These are phyloP conservation scores for Fusarium xylarioides DNA, from an alignment of 2,329 filamentous ascomycete species.

Conservation along the genomic window DNA sequence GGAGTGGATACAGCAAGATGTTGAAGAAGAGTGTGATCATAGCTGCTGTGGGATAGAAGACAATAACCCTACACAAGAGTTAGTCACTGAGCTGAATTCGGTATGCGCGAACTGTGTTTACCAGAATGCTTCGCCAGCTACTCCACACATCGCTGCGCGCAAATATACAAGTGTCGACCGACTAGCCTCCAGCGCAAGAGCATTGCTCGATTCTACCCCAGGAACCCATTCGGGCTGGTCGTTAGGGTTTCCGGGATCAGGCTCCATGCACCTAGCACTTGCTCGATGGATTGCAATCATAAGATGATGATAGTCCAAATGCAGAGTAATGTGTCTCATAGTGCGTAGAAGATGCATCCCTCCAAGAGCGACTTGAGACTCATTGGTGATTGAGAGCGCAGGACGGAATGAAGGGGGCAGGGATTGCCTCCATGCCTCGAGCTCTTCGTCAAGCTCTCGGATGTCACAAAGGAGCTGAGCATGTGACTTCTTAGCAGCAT, in stretches of 20 bases:
- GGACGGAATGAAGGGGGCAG: constrained; percentile 57
- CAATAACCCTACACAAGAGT: constrained; percentile 53
- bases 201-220: constrained; percentile 61
- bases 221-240: constrained; percentile 48
- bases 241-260: neutral
- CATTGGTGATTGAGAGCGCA: constrained; percentile 51
- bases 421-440: constrained; percentile 64
- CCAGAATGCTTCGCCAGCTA: constrained; percentile 61
- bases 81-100: neutral
- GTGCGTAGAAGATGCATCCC: constrained; percentile 45
- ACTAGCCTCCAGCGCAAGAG: constrained; percentile 63
- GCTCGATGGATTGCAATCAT: constrained; percentile 65
- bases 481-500: constrained; percentile 59
- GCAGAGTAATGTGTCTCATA: constrained; percentile 59
- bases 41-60: constrained; percentile 66
- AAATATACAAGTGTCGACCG: constrained; percentile 63
- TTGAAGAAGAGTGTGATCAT: constrained; percentile 64
- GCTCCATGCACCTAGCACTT: constrained; percentile 56
- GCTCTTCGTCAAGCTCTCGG: constrained; percentile 64
- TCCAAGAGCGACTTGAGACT: constrained; percentile 40
- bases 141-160: constrained; percentile 50
- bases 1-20: constrained; percentile 58
- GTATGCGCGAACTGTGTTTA: constrained; percentile 38
- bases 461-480: constrained; percentile 64
- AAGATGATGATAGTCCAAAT: constrained; percentile 65